These are phyloP conservation scores for Suhomyces bolitotheri DNA, from an alignment of 1,139 yeast species.

Conservation along the genomic window DNA sequence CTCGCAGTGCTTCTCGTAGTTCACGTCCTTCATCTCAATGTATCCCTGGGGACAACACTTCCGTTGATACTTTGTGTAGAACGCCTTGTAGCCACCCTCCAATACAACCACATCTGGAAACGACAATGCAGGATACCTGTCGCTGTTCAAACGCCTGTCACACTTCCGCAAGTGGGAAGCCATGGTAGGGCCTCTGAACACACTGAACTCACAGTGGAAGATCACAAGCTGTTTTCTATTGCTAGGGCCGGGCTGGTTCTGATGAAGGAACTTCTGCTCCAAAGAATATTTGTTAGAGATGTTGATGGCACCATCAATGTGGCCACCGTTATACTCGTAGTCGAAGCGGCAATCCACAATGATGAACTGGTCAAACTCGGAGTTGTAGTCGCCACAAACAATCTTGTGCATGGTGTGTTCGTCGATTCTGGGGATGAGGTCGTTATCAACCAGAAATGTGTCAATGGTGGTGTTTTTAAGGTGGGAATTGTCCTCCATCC, in stretches of 20 bases:
- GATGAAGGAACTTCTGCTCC: slow-evolving; percentile 47
- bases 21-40: slow-evolving; percentile 82
- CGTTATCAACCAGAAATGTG: slow-evolving; percentile 55
- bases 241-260: not conserved
- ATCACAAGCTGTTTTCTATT: slow-evolving; percentile 52
- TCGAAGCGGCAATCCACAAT: slow-evolving; percentile 89
- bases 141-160: slow-evolving; percentile 73
- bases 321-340: slow-evolving; percentile 92
- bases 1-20: slow-evolving; percentile 67
- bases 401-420: slow-evolving; percentile 64
- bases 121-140: slow-evolving; percentile 73
- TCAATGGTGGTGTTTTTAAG: slow-evolving; percentile 42
- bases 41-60: slow-evolving; percentile 76
- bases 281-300: slow-evolving; percentile 69
- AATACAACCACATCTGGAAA: slow-evolving; percentile 88
- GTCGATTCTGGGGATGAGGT: slow-evolving; percentile 73
- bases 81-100: slow-evolving; percentile 87
- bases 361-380: slow-evolving; percentile 58
- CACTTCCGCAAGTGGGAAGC: slow-evolving; percentile 82
- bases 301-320: slow-evolving; percentile 79
- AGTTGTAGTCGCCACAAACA: slow-evolving; percentile 54
- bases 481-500: slow-evolving; percentile 40
- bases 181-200: slow-evolving; percentile 90
- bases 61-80: slow-evolving; percentile 55
- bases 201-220: slow-evolving; percentile 93